Evolutionary conservation across 768 basidiomycete genomes (phyloP).

Genomic region (Naganishia vaughanmartiniae): DNA sequence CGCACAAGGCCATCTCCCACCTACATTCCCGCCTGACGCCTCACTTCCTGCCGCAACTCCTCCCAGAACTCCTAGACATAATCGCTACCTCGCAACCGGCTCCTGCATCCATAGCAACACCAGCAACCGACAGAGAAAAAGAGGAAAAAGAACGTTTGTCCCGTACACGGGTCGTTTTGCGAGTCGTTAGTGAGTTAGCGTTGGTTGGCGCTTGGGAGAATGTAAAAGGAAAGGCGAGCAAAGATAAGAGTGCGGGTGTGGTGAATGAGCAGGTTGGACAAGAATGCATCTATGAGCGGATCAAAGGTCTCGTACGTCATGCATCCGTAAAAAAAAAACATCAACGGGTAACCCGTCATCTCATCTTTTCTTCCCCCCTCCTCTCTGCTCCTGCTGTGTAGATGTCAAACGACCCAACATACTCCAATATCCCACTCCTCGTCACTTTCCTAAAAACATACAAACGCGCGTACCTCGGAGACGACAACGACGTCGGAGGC

Average conservation of each 20-base stretch:
- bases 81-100: slow-evolving; percentile 51
- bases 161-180: slow-evolving; percentile 78
- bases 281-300: slow-evolving; percentile 78
- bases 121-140: slow-evolving; percentile 75
- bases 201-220: slow-evolving; percentile 78
- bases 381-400: no score
- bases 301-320: slow-evolving; percentile 75
- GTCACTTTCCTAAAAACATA: slow-evolving; percentile 93
- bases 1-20: slow-evolving; percentile 72
- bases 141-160: slow-evolving; percentile 76
- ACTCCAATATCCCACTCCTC: slow-evolving; percentile 83
- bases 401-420: slow-evolving; percentile 81
- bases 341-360: no score
- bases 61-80: slow-evolving; percentile 58
- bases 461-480: slow-evolving; percentile 80
- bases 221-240: slow-evolving; percentile 54
- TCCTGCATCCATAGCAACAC: slow-evolving; percentile 56
- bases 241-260: slow-evolving; percentile 64
- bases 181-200: slow-evolving; percentile 85
- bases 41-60: slow-evolving; percentile 70
- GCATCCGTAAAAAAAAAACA: no score
- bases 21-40: slow-evolving; percentile 82
- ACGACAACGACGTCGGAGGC: slow-evolving; percentile 11
- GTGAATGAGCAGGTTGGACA: slow-evolving; percentile 54
- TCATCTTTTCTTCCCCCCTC: no score